A percentile compares a stretch with the other conserved stretches of the same genome.
Evolutionary conservation across 805 yeast species (phyloP).

Genomic region (Komagataella mondaviorum): DNA sequence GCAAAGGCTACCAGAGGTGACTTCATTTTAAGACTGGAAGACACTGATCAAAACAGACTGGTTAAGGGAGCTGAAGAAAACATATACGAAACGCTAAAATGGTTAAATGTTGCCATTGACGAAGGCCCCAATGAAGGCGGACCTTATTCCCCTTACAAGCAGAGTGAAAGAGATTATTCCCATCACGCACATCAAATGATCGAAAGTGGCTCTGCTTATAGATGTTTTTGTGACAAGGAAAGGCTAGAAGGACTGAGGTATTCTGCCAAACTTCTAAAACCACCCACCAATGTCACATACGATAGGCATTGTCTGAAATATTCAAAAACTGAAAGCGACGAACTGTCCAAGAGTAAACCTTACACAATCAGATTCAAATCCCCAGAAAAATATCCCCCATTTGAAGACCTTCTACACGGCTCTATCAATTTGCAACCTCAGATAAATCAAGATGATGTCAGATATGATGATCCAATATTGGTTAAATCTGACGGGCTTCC

Average conservation of each 20-base stretch:
- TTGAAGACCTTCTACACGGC: conserved; percentile 74
- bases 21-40: conserved; percentile 77
- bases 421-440: conserved; percentile 67
- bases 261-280: conserved; percentile 60
- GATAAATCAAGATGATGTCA: conserved; percentile 47
- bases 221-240: conserved; percentile 78
- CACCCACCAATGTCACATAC: conserved; percentile 87
- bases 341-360: conserved; percentile 2
- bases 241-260: conserved; percentile 55
- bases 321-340: conserved; percentile 16
- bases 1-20: conserved; percentile 74
- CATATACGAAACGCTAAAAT: conserved; percentile 57
- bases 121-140: conserved; percentile 67
- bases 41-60: conserved; percentile 76
- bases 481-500: conserved; percentile 92
- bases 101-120: conserved; percentile 70
- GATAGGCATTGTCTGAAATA: conserved; percentile 64
- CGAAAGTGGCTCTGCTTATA: conserved; percentile 61
- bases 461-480: conserved; percentile 84
- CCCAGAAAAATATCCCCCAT: conserved; percentile 55
- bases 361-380: conserved; percentile 64
- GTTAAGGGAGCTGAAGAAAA: conserved; percentile 75
- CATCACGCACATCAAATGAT: conserved; percentile 44
- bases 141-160: conserved; percentile 65
- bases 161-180: conserved; percentile 68